Conservation (phyloP, 1,139 yeast species). For the Entelexis sorbosivorans region DNA sequence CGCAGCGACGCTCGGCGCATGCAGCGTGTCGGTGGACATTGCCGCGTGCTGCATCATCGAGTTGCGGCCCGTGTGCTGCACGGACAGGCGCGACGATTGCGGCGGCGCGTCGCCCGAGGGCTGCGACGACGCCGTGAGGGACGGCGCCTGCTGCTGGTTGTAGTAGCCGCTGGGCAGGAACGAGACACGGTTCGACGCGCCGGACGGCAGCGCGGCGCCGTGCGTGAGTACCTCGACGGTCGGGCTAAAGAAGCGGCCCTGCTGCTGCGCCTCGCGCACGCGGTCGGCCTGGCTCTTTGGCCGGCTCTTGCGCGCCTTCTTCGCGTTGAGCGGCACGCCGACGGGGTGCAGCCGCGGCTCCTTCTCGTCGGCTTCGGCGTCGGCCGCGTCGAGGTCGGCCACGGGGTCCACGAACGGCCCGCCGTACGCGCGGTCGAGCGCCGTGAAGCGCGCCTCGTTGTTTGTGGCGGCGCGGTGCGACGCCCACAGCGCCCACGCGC, state of each 20-base stretch:
- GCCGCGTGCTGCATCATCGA: constrained; percentile 14
- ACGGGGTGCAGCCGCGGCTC: constrained; percentile 9
- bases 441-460: constrained; percentile 22
- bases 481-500: constrained; percentile 17
- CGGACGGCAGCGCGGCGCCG: constrained; percentile 23
- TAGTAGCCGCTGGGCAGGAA: constrained; percentile 33
- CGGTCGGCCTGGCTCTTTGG: constrained; percentile 19
- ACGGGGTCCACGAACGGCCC: constrained; percentile 24
- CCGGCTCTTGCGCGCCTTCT: background rate
- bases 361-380: constrained; percentile 8
- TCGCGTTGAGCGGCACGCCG: constrained; percentile 9
- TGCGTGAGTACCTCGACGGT: constrained; percentile 60
- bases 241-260: constrained; percentile 56
- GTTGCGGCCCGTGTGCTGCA: constrained; percentile 20
- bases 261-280: constrained; percentile 23
- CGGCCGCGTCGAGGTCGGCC: background rate
- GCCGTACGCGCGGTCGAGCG: constrained; percentile 22
- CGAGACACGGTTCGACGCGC: constrained; percentile 21
- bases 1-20: background rate
- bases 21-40: constrained; percentile 10
- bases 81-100: constrained; percentile 16
- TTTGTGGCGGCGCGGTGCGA: constrained; percentile 19
- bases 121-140: constrained; percentile 10
- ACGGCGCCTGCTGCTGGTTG: constrained; percentile 10
- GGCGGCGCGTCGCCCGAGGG: background rate